A percentile compares a stretch with the other conserved stretches of the same genome.
These are phyloP conservation scores for Schizophyllum amplum DNA, from an alignment of 1,284 basidiomycete species.

Conservation along the genomic window DNA sequence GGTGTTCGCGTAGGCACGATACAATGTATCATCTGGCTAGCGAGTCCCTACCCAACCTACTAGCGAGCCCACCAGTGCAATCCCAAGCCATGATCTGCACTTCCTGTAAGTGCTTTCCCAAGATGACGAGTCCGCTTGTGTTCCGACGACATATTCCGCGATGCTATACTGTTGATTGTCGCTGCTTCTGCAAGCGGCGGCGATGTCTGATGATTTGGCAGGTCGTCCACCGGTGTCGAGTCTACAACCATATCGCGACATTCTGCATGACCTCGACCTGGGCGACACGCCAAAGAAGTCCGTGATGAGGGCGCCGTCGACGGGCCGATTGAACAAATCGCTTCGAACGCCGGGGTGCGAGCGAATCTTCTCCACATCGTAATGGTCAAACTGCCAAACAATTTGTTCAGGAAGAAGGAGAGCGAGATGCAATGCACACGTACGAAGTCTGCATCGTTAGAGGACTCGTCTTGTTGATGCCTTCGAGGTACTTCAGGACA, in stretches of 20 bases:
- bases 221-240: conserved; percentile 7
- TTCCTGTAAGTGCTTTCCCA: background rate
- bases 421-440: conserved; percentile 20
- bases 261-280: conserved; percentile 55
- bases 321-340: conserved; percentile 70
- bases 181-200: background rate
- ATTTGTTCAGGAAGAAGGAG: background rate
- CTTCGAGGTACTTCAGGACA: conserved; percentile 86
- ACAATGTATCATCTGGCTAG: too few relatives aligned
- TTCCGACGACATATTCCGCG: background rate
- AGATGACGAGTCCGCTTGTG: background rate
- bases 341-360: conserved; percentile 85
- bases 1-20: background rate
- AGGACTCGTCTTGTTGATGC: conserved; percentile 84
- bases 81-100: background rate
- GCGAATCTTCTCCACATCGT: conserved; percentile 67
- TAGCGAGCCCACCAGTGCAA: background rate
- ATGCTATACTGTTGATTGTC: background rate
- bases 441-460: conserved; percentile 83
- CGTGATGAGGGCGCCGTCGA: conserved; percentile 73
- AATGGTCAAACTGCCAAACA: conserved; percentile 64
- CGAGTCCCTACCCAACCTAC: background rate
- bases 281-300: conserved; percentile 93
- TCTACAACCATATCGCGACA: conserved; percentile 6
- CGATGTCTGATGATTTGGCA: background rate